Evolutionary conservation across 1,139 yeast genomes (phyloP).

Genomic region (Geotrichum phurueaensis): DNA sequence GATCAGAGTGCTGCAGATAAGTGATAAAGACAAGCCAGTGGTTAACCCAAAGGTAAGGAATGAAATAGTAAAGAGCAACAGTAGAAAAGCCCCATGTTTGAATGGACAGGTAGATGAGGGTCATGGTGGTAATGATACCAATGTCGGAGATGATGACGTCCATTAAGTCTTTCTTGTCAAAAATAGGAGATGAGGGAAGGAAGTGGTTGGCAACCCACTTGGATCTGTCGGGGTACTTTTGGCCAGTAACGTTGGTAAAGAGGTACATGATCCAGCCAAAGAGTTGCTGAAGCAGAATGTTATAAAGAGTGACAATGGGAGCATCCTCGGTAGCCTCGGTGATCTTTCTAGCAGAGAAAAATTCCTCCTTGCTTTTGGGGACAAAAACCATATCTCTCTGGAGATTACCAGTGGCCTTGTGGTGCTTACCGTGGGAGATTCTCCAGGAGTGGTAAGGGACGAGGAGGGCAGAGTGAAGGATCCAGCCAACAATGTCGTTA

Average conservation of each 20-base stretch:
- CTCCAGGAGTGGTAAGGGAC: slow-evolving; percentile 90
- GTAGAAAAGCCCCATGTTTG: slow-evolving; percentile 57
- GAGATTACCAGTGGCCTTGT: slow-evolving; percentile 80
- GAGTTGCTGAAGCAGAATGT: slow-evolving; percentile 60
- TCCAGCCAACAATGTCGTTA: slow-evolving; percentile 77
- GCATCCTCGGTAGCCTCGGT: slow-evolving; percentile 66
- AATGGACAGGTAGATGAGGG: slow-evolving; percentile 59
- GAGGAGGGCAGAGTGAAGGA: slow-evolving; percentile 66
- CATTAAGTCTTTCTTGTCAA: slow-evolving; percentile 65
- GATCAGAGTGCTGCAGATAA: slow-evolving; percentile 78
- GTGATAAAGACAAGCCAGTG: slow-evolving; percentile 89
- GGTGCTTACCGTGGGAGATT: slow-evolving; percentile 76
- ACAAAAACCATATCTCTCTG: slow-evolving; percentile 78
- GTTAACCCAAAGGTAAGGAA: slow-evolving; percentile 77
- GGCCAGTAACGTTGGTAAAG: slow-evolving; percentile 72
- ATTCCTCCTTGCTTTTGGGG: slow-evolving; percentile 60
- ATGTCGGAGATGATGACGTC: slow-evolving; percentile 65
- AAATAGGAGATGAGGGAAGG: slow-evolving; percentile 66
- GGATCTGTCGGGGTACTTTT: slow-evolving; percentile 51
- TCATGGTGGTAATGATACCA: slow-evolving; percentile 53
- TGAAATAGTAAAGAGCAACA: slow-evolving; percentile 62
- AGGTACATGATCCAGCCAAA: slow-evolving; percentile 72
- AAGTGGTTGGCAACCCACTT: slow-evolving; percentile 54
- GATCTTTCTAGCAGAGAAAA: slow-evolving; percentile 35
- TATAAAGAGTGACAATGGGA: slow-evolving; percentile 55